A percentile compares a stretch with the other conserved stretches of the same genome.
These are phyloP conservation scores for Gyrodon lividus DNA, from an alignment of 768 basidiomycete genomes.

Conservation along the genomic window DNA sequence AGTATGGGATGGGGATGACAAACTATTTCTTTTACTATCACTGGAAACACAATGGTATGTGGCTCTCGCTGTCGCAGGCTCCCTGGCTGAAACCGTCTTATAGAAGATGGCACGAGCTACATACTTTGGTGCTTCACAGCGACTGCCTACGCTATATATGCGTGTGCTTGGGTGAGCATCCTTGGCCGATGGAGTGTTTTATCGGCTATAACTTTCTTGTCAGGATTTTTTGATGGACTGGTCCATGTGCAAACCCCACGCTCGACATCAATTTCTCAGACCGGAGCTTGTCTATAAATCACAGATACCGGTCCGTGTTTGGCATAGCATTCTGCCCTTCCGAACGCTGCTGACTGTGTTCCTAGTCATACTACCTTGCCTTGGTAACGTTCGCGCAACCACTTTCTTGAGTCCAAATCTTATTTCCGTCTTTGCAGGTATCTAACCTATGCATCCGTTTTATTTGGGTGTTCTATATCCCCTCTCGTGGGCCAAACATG, in stretches of 20 bases:
- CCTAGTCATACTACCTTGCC: constrained; percentile 74
- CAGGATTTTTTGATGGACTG: constrained; percentile 92
- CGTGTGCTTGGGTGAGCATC: constrained; percentile 71
- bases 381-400: constrained; percentile 46
- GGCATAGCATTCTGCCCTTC: not conserved
- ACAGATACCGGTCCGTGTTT: constrained; percentile 49
- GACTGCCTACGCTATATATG: constrained; percentile 66
- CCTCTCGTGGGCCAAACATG: constrained; percentile 44
- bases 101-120: constrained; percentile 50
- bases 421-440: constrained; percentile 43
- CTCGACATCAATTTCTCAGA: constrained; percentile 62
- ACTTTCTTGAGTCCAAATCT: not conserved
- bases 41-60: constrained; percentile 69
- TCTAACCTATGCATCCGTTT: constrained; percentile 77
- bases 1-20: constrained; percentile 70
- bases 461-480: constrained; percentile 79
- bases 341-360: not conserved
- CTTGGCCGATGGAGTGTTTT: not conserved
- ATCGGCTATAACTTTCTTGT: not conserved
- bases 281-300: constrained; percentile 72
- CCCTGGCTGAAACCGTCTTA: not conserved
- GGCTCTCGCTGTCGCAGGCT: too few relatives aligned
- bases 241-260: constrained; percentile 68
- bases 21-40: constrained; percentile 67
- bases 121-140: constrained; percentile 68